Evolutionary conservation across 2,329 filamentous ascomycete species (phyloP).

Genomic region (Colletotrichum eremochloae): DNA sequence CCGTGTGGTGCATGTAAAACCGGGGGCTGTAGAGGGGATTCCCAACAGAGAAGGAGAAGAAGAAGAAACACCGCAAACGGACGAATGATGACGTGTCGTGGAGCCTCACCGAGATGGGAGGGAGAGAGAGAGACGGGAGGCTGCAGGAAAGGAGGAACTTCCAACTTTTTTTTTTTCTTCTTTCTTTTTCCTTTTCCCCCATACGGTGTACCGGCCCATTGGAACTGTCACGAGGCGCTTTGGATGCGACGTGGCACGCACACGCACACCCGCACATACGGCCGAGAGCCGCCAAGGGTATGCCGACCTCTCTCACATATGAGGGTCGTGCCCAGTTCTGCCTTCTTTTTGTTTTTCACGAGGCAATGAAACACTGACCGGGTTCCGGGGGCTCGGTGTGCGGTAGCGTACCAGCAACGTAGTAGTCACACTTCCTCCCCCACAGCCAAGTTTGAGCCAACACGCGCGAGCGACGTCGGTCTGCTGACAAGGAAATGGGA

Average conservation of each 20-base stretch:
- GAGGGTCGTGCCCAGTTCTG: neutral
- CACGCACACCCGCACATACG: neutral
- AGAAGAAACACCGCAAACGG: neutral
- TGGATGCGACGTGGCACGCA: slow-evolving; percentile 37
- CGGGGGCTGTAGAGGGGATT: neutral
- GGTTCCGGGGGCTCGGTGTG: slow-evolving; percentile 22
- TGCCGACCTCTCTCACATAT: no score
- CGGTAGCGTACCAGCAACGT: neutral
- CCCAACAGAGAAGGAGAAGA: slow-evolving; percentile 12
- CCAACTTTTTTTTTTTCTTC: neutral
- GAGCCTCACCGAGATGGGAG: neutral
- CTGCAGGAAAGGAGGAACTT: neutral
- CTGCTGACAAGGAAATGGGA: slow-evolving; percentile 15
- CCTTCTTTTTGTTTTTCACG: neutral
- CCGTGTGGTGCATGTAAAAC: neutral
- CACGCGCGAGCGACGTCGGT: neutral
- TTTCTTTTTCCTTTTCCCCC: neutral
- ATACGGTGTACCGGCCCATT: slow-evolving; percentile 24
- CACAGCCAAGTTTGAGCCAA: slow-evolving; percentile 1
- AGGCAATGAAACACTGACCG: slow-evolving; percentile 33
- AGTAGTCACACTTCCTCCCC: no score
- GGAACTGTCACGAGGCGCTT: slow-evolving; percentile 35
- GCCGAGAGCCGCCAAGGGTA: neutral
- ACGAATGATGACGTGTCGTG: neutral
- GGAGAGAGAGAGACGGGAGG: neutral